These are phyloP conservation scores for Arabidopsis lyrata DNA, from an alignment of 441 rosid genomes.

Conservation along the genomic window DNA sequence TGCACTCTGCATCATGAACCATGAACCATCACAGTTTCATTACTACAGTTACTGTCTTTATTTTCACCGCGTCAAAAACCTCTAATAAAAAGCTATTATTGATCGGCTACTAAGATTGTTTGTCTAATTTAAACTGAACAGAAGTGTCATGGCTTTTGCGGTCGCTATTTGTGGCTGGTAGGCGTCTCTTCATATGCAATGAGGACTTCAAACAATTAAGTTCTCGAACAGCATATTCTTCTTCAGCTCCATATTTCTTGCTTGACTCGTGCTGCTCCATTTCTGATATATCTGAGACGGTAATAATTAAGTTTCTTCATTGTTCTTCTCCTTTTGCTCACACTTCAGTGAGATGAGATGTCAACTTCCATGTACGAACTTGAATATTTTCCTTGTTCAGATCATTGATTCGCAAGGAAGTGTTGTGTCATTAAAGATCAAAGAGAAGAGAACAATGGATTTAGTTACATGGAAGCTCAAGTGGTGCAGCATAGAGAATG, in stretches of 20 bases:
- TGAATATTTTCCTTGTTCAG: constrained; percentile 49
- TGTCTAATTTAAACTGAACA: constrained; percentile 47
- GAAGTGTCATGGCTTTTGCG: constrained; percentile 69
- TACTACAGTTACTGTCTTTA: neutral
- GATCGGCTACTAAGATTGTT: neutral
- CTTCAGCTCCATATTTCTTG: constrained; percentile 62
- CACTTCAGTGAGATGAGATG: neutral
- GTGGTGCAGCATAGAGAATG: constrained; percentile 66
- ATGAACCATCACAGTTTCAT: constrained; percentile 16
- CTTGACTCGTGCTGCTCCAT: constrained; percentile 68
- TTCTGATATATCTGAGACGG: constrained; percentile 63
- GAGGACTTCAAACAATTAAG: constrained; percentile 72
- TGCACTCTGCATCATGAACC: constrained; percentile 8
- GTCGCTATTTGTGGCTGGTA: constrained; percentile 72
- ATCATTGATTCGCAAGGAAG: constrained; percentile 51
- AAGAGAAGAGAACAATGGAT: constrained; percentile 31
- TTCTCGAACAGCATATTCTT: constrained; percentile 48
- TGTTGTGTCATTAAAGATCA: constrained; percentile 37
- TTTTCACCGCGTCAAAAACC: constrained; percentile 1
- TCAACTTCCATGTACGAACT: constrained; percentile 11
- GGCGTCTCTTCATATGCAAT: constrained; percentile 64
- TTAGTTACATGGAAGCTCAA: constrained; percentile 64
- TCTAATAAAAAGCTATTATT: constrained; percentile 2
- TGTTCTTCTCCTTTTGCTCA: neutral
- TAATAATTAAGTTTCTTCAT: constrained; percentile 47